These are phyloP conservation scores for Termitomyces titanicus DNA, from an alignment of 768 basidiomycete species.

Conservation along the genomic window DNA sequence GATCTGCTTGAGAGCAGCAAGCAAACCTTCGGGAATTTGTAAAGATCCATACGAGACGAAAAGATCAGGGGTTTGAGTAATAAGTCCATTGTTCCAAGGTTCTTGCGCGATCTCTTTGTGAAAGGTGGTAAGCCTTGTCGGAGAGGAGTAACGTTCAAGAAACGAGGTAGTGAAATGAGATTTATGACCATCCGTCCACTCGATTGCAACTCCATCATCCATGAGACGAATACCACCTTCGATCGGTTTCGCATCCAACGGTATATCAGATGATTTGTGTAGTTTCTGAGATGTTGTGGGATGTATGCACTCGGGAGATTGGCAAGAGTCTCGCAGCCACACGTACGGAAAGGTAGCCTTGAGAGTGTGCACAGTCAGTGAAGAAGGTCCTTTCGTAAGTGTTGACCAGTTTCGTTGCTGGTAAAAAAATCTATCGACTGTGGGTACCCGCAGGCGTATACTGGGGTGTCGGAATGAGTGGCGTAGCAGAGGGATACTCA, in stretches of 20 bases:
- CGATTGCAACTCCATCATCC: slow-evolving; percentile 42
- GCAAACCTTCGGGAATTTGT: slow-evolving; percentile 40
- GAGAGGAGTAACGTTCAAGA: slow-evolving; percentile 41
- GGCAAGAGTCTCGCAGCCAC: slow-evolving; percentile 87
- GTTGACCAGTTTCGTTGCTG: slow-evolving; percentile 18
- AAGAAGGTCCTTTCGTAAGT: slow-evolving; percentile 19
- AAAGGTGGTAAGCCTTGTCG: slow-evolving; percentile 14
- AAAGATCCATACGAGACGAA: slow-evolving; percentile 55
- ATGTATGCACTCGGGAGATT: slow-evolving; percentile 65
- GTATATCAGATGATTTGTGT: slow-evolving; percentile 64
- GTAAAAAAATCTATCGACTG: neutral
- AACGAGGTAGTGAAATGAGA: slow-evolving; percentile 50
- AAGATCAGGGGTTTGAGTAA: slow-evolving; percentile 32
- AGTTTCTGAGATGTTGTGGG: slow-evolving; percentile 78
- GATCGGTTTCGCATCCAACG: slow-evolving; percentile 42
- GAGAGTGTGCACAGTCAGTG: slow-evolving; percentile 36
- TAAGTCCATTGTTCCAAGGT: slow-evolving; percentile 12
- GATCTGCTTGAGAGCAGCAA: slow-evolving; percentile 65
- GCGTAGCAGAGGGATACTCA: neutral
- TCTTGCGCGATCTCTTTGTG: slow-evolving; percentile 11
- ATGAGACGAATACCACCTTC: slow-evolving; percentile 37
- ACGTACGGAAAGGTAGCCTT: slow-evolving; percentile 53
- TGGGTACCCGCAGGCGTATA: neutral
- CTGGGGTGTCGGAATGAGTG: neutral
- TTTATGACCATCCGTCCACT: slow-evolving; percentile 58